Conservation (phyloP, 495 filamentous ascomycete species). For the Xylaria grammica region DNA sequence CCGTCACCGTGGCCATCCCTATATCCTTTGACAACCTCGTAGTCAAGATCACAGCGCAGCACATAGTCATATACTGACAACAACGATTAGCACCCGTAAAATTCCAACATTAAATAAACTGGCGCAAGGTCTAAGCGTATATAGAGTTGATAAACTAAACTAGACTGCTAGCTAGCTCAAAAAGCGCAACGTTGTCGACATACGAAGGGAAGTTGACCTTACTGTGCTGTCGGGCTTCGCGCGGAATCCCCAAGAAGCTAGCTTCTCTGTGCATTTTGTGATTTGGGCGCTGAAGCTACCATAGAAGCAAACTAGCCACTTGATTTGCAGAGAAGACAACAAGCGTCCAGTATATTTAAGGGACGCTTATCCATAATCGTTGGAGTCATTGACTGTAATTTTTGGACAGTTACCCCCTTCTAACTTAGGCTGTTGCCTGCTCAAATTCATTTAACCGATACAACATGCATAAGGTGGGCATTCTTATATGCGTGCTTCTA, state of each 20-base stretch:
- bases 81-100: background rate
- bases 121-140: background rate
- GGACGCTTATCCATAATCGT: too few species aligned
- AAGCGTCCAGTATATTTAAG: too few species aligned
- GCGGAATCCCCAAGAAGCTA: background rate
- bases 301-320: background rate
- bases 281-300: background rate
- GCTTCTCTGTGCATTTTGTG: background rate
- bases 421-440: too few species aligned
- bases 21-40: background rate
- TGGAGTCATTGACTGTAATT: too few species aligned
- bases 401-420: too few species aligned
- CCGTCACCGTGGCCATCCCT: background rate
- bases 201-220: background rate
- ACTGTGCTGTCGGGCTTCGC: constrained; percentile 1
- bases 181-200: background rate
- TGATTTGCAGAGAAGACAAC: too few species aligned
- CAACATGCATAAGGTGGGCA: too few species aligned
- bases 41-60: background rate
- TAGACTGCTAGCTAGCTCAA: background rate
- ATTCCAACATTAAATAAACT: background rate
- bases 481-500: too few species aligned
- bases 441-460: too few species aligned
- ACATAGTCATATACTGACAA: constrained; percentile 9
- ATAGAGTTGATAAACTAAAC: background rate